phyloP scores from a whole-genome alignment of 352 stramenopile species.

The Globisporangium emineosum region DNA sequence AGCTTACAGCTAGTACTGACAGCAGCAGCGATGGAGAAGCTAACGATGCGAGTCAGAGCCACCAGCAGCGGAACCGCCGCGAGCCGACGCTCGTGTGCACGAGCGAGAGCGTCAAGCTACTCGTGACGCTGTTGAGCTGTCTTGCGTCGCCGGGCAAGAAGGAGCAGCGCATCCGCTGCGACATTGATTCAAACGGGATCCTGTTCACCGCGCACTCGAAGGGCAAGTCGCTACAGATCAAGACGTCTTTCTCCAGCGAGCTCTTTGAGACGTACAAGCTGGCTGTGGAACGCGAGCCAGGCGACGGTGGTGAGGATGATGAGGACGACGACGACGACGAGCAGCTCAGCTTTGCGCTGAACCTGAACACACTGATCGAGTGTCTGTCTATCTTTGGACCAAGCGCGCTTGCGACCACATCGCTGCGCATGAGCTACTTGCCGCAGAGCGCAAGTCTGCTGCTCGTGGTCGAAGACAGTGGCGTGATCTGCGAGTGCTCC shows the following conservation, averaged over 20 bases:
- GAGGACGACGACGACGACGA: conserved; percentile 27
- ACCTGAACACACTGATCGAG: conserved; percentile 70
- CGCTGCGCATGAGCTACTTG: conserved; percentile 69
- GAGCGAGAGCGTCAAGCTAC: conserved; percentile 66
- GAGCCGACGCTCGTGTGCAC: conserved; percentile 48
- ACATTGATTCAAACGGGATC: conserved; percentile 59
- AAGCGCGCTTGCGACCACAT: conserved; percentile 60
- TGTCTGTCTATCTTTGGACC: conserved; percentile 80
- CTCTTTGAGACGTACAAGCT: conserved; percentile 76
- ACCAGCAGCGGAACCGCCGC: conserved; percentile 5
- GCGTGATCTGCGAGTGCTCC: conserved; percentile 82
- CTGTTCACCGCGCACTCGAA: conserved; percentile 81
- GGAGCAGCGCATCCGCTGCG: conserved; percentile 75
- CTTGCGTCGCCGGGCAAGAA: conserved; percentile 57
- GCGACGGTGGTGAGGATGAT: conserved; percentile 16
- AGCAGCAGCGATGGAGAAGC: background rate
- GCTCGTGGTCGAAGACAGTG: conserved; percentile 77
- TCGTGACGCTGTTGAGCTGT: conserved; percentile 72
- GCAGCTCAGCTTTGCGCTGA: conserved; percentile 71
- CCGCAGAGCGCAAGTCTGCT: conserved; percentile 55
- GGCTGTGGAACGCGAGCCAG: conserved; percentile 2
- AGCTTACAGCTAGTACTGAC: background rate
- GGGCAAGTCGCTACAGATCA: conserved; percentile 86
- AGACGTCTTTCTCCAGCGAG: conserved; percentile 72
- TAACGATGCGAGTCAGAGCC: background rate